Evolutionary conservation across 345 rosid genomes (phyloP).

Genomic region (Eucalyptus tenuipes): DNA sequence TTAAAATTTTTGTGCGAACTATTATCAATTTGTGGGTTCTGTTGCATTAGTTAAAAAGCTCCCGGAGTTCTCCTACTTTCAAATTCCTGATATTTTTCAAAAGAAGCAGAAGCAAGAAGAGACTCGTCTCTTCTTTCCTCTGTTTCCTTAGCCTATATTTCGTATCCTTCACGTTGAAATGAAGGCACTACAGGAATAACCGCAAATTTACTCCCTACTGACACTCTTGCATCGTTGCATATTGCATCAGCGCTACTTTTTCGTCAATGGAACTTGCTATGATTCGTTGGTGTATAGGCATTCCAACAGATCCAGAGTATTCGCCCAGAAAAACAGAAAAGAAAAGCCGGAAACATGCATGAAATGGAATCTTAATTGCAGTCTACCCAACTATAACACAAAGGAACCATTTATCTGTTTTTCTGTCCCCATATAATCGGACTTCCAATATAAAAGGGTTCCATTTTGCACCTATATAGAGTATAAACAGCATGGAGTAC

Average conservation of each 20-base stretch:
- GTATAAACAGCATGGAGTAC: not conserved
- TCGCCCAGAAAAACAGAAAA: not conserved
- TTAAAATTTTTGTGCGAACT: not conserved
- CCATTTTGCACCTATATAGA: not conserved
- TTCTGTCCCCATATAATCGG: not conserved
- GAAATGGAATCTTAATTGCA: not conserved
- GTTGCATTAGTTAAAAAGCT: not conserved
- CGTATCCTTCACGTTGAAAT: not conserved
- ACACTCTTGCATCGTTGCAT: not conserved
- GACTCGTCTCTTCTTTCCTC: not conserved
- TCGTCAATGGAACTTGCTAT: not conserved
- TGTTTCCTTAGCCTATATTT: not conserved
- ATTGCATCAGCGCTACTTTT: not conserved
- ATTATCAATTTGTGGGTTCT: not conserved
- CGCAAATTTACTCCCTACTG: not conserved
- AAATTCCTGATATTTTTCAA: not conserved
- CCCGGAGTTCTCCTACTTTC: not conserved
- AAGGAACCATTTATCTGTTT: not conserved
- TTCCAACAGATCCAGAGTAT: not conserved
- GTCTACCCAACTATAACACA: not conserved
- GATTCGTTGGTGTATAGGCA: not conserved
- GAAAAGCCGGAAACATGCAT: not conserved
- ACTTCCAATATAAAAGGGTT: not conserved
- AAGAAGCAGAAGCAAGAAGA: not conserved
- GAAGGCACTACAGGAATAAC: not conserved